phyloP scores from a whole-genome alignment of 2,329 filamentous ascomycete species.

The Xylaria sp. region DNA sequence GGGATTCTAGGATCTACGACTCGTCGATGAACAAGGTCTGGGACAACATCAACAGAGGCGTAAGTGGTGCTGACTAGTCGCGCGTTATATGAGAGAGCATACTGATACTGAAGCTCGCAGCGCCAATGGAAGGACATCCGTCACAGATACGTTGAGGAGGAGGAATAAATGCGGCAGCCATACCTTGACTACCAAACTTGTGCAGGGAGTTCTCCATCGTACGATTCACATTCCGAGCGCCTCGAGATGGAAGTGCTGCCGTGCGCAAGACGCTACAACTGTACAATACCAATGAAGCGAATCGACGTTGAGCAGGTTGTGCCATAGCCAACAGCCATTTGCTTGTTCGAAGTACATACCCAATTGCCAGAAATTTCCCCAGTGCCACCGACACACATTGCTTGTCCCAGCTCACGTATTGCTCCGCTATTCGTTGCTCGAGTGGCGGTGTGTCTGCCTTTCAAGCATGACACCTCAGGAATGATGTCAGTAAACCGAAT shows the following conservation, averaged over 20 bases:
- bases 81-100: slow-evolving; percentile 4
- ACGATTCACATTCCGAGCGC: not conserved
- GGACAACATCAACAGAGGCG: slow-evolving; percentile 86
- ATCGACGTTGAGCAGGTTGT: slow-evolving; percentile 4
- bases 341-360: slow-evolving; percentile 8
- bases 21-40: slow-evolving; percentile 76
- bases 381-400: not conserved
- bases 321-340: slow-evolving; percentile 1
- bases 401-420: slow-evolving; percentile 1
- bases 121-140: slow-evolving; percentile 99
- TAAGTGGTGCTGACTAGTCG: slow-evolving; percentile 48
- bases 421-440: not conserved
- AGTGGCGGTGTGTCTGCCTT: not conserved
- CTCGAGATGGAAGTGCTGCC: not conserved
- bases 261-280: slow-evolving; percentile 12
- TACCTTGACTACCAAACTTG: slow-evolving; percentile 1
- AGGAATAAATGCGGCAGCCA: slow-evolving; percentile 35
- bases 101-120: slow-evolving; percentile 45
- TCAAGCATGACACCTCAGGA: not conserved
- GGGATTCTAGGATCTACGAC: slow-evolving; percentile 67
- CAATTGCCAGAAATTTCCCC: not conserved
- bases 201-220: not conserved
- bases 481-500: not conserved
- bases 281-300: slow-evolving; percentile 21
- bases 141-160: slow-evolving; percentile 71